Percentiles rank a stretch among this genome's conserved stretches.
Evolutionary conservation across 2,329 filamentous ascomycete genomes (phyloP).

Genomic region (Pseudogymnoascus sp.): DNA sequence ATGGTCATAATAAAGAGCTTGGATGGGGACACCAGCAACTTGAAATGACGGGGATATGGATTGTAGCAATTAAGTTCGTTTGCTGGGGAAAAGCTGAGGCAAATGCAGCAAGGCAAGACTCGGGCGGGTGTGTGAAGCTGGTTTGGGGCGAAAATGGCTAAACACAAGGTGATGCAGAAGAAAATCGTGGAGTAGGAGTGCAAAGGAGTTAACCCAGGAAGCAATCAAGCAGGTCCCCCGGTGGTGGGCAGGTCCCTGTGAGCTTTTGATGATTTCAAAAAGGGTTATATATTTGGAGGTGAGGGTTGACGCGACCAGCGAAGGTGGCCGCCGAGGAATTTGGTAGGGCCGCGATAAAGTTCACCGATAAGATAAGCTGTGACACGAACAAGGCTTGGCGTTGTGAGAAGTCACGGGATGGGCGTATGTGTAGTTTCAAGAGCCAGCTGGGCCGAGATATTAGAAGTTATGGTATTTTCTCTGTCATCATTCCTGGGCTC

Average conservation of each 20-base stretch:
- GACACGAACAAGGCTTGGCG: neutral
- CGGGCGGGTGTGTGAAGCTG: neutral
- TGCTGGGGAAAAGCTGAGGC: neutral
- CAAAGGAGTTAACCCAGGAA: neutral
- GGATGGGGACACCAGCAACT: neutral
- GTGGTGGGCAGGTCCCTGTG: neutral
- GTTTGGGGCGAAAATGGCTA: neutral
- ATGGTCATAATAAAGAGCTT: neutral
- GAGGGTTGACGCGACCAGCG: slow-evolving; percentile 1
- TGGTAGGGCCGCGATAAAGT: neutral
- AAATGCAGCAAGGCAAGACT: neutral
- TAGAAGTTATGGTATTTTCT: neutral
- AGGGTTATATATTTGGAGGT: neutral
- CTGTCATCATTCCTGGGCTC: neutral
- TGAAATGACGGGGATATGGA: neutral
- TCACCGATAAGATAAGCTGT: slow-evolving; percentile 2
- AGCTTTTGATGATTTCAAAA: neutral
- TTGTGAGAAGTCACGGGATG: neutral
- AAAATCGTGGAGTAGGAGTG: neutral
- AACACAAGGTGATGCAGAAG: neutral
- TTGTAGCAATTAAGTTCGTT: neutral
- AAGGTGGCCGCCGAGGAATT: neutral
- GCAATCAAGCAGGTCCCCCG: neutral
- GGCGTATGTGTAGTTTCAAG: neutral
- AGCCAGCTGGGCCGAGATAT: neutral